A percentile compares a stretch with the other conserved stretches of the same genome.
These are phyloP conservation scores for Aspergillus pseudotamarii DNA, from an alignment of 2,329 filamentous ascomycete species.

Conservation along the genomic window DNA sequence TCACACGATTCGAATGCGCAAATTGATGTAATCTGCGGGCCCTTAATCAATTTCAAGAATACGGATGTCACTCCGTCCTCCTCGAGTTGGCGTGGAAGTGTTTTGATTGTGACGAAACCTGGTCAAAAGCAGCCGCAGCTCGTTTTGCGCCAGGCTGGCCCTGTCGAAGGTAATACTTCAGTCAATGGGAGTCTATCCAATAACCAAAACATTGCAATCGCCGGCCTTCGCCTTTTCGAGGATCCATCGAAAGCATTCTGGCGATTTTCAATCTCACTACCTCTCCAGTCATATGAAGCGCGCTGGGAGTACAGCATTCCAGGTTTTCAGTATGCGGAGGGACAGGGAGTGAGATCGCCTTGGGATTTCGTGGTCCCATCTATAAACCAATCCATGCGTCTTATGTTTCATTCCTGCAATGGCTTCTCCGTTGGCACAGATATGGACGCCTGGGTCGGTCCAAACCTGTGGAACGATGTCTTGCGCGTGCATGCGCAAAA, in stretches of 20 bases:
- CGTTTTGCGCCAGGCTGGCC: conserved; percentile 43
- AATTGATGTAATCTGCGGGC: conserved; percentile 49
- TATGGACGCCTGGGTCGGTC: conserved; percentile 63
- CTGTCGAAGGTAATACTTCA: conserved; percentile 30
- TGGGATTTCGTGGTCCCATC: conserved; percentile 61
- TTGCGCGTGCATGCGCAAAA: conserved; percentile 60
- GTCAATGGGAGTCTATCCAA: conserved; percentile 16
- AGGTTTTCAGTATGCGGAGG: conserved; percentile 63
- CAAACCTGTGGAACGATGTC: conserved; percentile 67
- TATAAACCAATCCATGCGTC: conserved; percentile 65
- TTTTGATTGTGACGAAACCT: conserved; percentile 78
- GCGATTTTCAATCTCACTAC: conserved; percentile 63
- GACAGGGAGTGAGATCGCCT: conserved; percentile 56
- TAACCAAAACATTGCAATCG: conserved; percentile 34
- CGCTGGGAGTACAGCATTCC: conserved; percentile 79
- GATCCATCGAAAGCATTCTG: conserved; percentile 62
- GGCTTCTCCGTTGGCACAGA: conserved; percentile 69
- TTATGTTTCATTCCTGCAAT: conserved; percentile 72
- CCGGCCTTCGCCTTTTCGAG: conserved; percentile 61
- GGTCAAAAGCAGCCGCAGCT: conserved; percentile 66
- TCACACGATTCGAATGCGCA: conserved; percentile 22
- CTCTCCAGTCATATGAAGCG: conserved; percentile 70
- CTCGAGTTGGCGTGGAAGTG: conserved; percentile 75
- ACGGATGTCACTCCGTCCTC: conserved; percentile 40
- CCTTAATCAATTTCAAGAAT: conserved; percentile 54